Percentiles rank a stretch among this genome's conserved stretches.
phyloP scores from a whole-genome alignment of 2,329 filamentous ascomycete species.

The Diaporthe destruens region DNA sequence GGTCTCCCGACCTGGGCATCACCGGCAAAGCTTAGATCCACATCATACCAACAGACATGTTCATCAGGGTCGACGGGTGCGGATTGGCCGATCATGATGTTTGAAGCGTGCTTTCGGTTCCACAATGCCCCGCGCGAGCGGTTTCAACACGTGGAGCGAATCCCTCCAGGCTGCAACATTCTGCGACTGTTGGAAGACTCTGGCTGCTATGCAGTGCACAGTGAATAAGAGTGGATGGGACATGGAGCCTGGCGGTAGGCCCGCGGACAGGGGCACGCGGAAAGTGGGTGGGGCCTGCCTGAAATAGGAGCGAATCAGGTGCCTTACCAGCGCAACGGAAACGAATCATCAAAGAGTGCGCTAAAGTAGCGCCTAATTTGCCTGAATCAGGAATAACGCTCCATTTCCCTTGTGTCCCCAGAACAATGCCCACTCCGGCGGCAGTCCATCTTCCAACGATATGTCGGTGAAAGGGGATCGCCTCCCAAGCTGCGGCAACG shows the following conservation, averaged over 20 bases:
- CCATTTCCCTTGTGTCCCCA: conserved; percentile 34
- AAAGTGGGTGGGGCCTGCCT: conserved; percentile 7
- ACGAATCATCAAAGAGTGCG: conserved; percentile 23
- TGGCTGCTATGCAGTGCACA: not conserved
- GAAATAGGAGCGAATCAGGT: conserved; percentile 11
- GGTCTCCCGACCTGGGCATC: not conserved
- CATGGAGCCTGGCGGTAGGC: conserved; percentile 23
- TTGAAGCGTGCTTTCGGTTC: conserved; percentile 11
- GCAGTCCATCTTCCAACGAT: conserved; percentile 24
- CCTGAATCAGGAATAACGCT: conserved; percentile 33
- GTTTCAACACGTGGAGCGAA: conserved; percentile 35
- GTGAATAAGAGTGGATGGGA: not conserved
- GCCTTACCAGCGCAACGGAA: conserved; percentile 39
- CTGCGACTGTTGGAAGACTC: conserved; percentile 11
- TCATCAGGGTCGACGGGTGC: not conserved
- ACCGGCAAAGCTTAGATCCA: not conserved
- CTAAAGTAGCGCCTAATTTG: conserved; percentile 37
- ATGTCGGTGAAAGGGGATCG: conserved; percentile 22
- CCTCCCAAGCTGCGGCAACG: not conserved
- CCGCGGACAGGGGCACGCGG: conserved; percentile 5
- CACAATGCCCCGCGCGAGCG: conserved; percentile 15
- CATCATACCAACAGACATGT: not conserved
- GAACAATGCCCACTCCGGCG: conserved; percentile 16
- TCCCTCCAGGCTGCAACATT: conserved; percentile 22
- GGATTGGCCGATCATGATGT: conserved; percentile 12